Conservation (phyloP, 148 eudicot genomes). For the Polygonum maritimum region DNA sequence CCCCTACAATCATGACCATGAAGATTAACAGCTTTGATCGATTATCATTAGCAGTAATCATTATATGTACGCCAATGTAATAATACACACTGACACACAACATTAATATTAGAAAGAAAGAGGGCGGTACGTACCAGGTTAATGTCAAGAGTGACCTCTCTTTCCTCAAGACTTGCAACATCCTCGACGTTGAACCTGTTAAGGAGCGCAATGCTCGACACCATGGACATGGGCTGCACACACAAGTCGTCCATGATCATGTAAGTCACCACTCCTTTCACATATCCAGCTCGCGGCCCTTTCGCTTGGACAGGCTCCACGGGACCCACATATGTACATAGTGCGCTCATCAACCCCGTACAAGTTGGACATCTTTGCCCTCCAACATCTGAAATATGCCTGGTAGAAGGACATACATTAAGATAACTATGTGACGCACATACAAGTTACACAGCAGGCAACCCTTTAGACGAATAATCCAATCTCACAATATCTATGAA, state of each 20-base stretch:
- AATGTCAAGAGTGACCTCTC: neutral
- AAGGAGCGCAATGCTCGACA: neutral
- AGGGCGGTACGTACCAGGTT: neutral
- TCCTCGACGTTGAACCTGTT: neutral
- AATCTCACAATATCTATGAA: neutral
- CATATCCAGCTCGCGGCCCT: neutral
- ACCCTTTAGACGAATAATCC: too few relatives aligned
- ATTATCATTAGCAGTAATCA: too few relatives aligned
- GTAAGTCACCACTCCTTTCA: neutral
- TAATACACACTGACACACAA: neutral
- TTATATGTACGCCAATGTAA: neutral
- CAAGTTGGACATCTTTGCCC: neutral
- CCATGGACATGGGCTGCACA: slow-evolving; percentile 1
- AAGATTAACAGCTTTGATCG: too few relatives aligned
- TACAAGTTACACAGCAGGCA: too few relatives aligned
- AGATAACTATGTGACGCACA: too few relatives aligned
- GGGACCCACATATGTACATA: neutral
- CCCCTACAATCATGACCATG: neutral
- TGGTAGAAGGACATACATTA: too few relatives aligned
- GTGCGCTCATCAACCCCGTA: neutral
- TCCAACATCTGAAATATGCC: neutral
- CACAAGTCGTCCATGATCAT: slow-evolving; percentile 4
- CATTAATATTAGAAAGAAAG: neutral
- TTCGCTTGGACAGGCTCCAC: neutral
- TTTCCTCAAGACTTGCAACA: neutral